Conservation (phyloP, 192 early-diverging fungal genomes). For the Backusella circina region DNA sequence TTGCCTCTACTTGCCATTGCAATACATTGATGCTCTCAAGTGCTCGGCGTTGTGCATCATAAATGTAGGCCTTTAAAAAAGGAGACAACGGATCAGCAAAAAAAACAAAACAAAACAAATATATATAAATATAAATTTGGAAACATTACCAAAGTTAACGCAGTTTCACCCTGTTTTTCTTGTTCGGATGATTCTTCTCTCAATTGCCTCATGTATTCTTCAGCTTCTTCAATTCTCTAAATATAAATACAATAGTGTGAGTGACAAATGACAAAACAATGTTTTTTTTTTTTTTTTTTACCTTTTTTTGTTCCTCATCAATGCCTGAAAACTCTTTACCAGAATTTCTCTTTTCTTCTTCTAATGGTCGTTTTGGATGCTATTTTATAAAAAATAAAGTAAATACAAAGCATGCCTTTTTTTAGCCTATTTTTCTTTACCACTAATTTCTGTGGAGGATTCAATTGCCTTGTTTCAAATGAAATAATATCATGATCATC, state of each 20-base stretch:
- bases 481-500: constrained; percentile 79
- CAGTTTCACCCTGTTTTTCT: constrained; percentile 1
- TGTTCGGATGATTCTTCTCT: not conserved
- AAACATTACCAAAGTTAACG: constrained; percentile 20
- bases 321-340: constrained; percentile 28
- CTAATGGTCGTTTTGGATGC: constrained; percentile 26
- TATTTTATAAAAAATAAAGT: not conserved
- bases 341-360: constrained; percentile 18
- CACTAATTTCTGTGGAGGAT: constrained; percentile 47
- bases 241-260: not conserved
- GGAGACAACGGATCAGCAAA: not conserved
- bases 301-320: constrained; percentile 30
- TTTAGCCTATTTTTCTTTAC: too few relatives aligned
- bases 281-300: not conserved
- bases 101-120: not conserved
- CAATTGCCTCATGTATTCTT: constrained; percentile 20
- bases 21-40: constrained; percentile 18
- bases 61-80: constrained; percentile 12
- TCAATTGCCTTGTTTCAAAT: constrained; percentile 66
- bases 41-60: constrained; percentile 22
- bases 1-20: constrained; percentile 25
- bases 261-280: not conserved
- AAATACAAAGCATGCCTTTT: too few relatives aligned
- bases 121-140: not conserved
- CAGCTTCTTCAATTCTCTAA: constrained; percentile 34